phyloP scores from a whole-genome alignment of 192 early-diverging fungal genomes.

The Coemansia sp. region DNA sequence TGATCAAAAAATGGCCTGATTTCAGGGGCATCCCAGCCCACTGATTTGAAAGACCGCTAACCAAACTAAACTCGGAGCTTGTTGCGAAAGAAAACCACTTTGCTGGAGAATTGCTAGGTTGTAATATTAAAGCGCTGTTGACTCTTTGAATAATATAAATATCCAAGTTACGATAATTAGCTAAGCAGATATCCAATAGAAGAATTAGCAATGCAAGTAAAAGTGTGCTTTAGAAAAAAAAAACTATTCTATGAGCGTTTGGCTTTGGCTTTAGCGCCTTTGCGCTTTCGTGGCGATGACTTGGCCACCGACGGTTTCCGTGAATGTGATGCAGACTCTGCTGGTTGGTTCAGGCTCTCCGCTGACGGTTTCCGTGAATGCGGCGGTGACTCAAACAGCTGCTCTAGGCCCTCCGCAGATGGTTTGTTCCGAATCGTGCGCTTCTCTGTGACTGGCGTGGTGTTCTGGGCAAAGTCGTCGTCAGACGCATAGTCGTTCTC shows the following conservation, averaged over 20 bases:
- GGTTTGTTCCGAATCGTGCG: background rate
- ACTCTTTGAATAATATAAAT: no score
- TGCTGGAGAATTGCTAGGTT: no score
- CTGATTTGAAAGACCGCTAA: no score
- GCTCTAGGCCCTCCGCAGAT: background rate
- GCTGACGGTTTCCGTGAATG: background rate
- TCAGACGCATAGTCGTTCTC: background rate
- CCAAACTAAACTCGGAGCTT: no score
- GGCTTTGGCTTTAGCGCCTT: conserved; percentile 1
- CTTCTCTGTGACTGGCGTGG: background rate
- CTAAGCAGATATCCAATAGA: no score
- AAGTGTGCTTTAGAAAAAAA: no score
- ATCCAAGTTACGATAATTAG: no score
- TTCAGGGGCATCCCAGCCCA: no score
- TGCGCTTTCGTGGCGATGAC: conserved; percentile 13
- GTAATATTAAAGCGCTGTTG: no score
- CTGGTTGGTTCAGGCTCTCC: background rate
- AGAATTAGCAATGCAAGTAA: no score
- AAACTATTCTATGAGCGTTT: background rate
- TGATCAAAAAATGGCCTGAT: no score
- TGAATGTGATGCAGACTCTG: background rate
- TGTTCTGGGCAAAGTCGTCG: background rate
- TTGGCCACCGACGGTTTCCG: background rate
- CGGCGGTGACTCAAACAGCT: background rate
- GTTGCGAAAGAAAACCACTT: no score